phyloP scores from a whole-genome alignment of 306 rosid species.

The Prinsepia uniflora region DNA sequence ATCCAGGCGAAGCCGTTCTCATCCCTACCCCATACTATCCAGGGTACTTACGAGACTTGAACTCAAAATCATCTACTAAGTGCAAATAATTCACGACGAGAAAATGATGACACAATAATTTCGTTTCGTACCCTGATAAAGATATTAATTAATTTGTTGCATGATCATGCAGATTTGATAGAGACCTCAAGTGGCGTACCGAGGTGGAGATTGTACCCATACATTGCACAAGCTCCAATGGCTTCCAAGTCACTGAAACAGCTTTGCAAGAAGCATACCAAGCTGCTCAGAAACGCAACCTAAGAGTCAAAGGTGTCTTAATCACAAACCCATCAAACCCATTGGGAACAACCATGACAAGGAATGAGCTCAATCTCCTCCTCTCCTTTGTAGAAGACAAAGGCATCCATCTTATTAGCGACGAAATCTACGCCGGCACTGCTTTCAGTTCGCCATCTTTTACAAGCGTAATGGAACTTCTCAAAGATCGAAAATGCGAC shows the following conservation, averaged over 20 bases:
- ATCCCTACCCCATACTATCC: constrained; percentile 91
- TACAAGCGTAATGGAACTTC: constrained; percentile 62
- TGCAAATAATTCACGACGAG: background rate
- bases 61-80: too few relatives aligned
- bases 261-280: constrained; percentile 50
- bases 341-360: constrained; percentile 60
- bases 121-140: constrained; percentile 10
- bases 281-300: constrained; percentile 52
- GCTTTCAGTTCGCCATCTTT: constrained; percentile 62
- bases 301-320: constrained; percentile 72
- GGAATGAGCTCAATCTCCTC: constrained; percentile 50
- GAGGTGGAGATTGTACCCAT: constrained; percentile 73
- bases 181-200: constrained; percentile 87
- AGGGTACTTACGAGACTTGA: constrained; percentile 39
- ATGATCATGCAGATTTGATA: constrained; percentile 55
- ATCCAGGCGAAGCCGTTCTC: constrained; percentile 66
- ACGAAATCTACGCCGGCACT: constrained; percentile 85
- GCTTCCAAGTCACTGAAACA: constrained; percentile 63
- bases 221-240: constrained; percentile 70
- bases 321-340: constrained; percentile 91
- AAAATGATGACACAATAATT: background rate
- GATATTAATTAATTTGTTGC: constrained; percentile 24
- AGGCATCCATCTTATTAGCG: constrained; percentile 71
- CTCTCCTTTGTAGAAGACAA: constrained; percentile 51
- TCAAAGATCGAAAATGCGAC: constrained; percentile 38